These are phyloP conservation scores for Fraxinus xanthoxyloides DNA, from an alignment of 305 asterid species.

Conservation along the genomic window DNA sequence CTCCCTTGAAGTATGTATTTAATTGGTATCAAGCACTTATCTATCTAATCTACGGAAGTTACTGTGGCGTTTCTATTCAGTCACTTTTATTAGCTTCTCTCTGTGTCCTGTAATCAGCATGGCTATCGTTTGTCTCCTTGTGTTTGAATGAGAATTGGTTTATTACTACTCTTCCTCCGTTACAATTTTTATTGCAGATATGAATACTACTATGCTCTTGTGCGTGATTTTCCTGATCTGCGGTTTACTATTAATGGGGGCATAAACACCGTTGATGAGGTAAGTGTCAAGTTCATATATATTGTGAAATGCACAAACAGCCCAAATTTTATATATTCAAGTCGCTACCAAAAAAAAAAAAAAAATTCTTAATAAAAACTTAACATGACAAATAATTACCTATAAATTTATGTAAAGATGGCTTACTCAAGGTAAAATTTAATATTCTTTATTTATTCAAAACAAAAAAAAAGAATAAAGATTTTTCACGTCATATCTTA, in stretches of 20 bases:
- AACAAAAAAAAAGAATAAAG: background rate
- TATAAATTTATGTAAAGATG: background rate
- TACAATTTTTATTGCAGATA: constrained; percentile 50
- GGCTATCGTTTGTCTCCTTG: background rate
- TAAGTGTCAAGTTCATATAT: constrained; percentile 27
- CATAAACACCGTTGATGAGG: constrained; percentile 81
- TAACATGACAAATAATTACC: background rate
- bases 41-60: background rate
- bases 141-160: background rate
- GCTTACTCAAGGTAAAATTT: background rate
- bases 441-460: background rate
- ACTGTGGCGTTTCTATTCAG: constrained; percentile 14
- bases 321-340: background rate
- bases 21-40: constrained; percentile 6
- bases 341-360: background rate
- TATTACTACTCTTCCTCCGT: background rate
- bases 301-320: constrained; percentile 1
- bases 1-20: constrained; percentile 72
- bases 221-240: constrained; percentile 94
- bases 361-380: background rate
- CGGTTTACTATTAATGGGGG: constrained; percentile 94
- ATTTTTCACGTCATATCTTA: background rate
- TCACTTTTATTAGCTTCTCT: background rate
- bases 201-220: constrained; percentile 88
- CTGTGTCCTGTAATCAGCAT: constrained; percentile 17